Conservation (phyloP, 2,329 filamentous ascomycete genomes). For the Calonectria pseudoturangicola region DNA sequence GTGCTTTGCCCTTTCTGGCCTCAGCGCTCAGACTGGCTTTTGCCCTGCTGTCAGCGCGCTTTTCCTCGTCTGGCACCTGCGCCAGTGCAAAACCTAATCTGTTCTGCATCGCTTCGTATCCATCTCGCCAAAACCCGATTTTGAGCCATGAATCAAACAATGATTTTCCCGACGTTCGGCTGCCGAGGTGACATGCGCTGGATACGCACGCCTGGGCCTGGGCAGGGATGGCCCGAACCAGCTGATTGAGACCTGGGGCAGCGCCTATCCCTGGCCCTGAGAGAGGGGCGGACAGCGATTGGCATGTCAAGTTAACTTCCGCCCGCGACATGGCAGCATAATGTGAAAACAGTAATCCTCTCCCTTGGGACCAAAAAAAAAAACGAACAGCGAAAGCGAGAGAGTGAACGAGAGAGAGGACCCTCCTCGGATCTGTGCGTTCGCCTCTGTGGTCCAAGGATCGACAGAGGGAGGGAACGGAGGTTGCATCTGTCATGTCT, state of each 20-base stretch:
- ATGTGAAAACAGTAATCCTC: conserved; percentile 23
- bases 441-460: neutral
- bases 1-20: conserved; percentile 1
- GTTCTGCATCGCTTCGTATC: neutral
- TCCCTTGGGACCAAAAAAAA: conserved; percentile 21
- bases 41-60: neutral
- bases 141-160: conserved; percentile 3
- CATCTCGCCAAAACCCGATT: conserved; percentile 3
- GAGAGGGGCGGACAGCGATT: neutral
- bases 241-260: conserved; percentile 4
- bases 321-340: conserved; percentile 14
- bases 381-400: neutral
- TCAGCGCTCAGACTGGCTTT: neutral
- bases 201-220: conserved; percentile 7
- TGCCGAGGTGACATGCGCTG: conserved; percentile 9
- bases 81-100: conserved; percentile 4
- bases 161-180: conserved; percentile 2
- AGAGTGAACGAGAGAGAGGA: too few species aligned
- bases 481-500: neutral
- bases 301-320: conserved; percentile 12
- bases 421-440: conserved; percentile 18
- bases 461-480: conserved; percentile 8
- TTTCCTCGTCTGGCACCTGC: conserved; percentile 4
- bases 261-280: neutral
- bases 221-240: conserved; percentile 12